phyloP scores from a whole-genome alignment of 208 protist species.

The Phytomonas sp. region DNA sequence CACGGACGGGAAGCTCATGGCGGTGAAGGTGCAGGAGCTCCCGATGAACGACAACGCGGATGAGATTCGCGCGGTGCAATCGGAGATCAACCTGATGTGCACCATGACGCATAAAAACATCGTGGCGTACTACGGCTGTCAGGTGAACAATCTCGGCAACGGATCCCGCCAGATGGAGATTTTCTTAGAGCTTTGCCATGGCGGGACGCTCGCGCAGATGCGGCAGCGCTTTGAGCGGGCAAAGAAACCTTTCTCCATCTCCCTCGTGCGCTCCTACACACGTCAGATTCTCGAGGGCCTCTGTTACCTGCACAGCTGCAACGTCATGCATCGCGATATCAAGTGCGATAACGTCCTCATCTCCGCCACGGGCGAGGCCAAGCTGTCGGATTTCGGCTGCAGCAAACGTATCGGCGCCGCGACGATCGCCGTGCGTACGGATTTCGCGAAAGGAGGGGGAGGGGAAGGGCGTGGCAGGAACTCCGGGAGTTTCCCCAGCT shows the following conservation, averaged over 20 bases:
- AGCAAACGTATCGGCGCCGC: constrained; percentile 76
- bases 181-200: constrained; percentile 86
- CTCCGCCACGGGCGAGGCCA: constrained; percentile 77
- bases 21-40: constrained; percentile 86
- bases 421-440: constrained; percentile 11
- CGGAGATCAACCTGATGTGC: constrained; percentile 85
- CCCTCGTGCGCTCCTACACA: constrained; percentile 76
- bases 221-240: constrained; percentile 64
- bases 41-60: constrained; percentile 45
- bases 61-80: constrained; percentile 46
- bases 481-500: neutral
- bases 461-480: neutral
- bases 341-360: constrained; percentile 91
- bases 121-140: constrained; percentile 85
- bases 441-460: neutral
- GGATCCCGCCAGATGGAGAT: constrained; percentile 75
- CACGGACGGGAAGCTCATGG: constrained; percentile 69
- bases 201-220: constrained; percentile 52
- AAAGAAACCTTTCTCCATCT: constrained; percentile 59
- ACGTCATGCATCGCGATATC: constrained; percentile 85
- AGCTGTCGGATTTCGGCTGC: constrained; percentile 93
- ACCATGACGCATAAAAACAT: constrained; percentile 81
- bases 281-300: constrained; percentile 83
- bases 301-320: constrained; percentile 68
- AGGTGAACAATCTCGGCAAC: constrained; percentile 37